A percentile compares a stretch with the other conserved stretches of the same genome.
phyloP scores from a whole-genome alignment of 352 stramenopile genomes.

The Phytopythium delawarense region DNA sequence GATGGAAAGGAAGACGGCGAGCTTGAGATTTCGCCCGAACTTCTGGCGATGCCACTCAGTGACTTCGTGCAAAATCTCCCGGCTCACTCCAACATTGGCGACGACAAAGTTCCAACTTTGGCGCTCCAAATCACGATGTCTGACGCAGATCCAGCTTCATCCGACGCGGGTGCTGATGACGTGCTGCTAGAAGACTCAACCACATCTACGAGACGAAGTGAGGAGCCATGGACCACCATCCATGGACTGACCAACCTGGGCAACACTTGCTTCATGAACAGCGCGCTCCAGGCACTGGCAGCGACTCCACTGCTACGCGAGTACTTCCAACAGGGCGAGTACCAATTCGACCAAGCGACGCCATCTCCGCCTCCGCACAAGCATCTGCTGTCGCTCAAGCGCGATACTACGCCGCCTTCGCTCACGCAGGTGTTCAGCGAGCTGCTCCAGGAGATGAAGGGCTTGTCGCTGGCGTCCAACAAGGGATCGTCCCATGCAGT shows the following conservation, averaged over 20 bases:
- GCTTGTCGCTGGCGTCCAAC: not conserved
- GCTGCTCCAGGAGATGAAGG: conserved; percentile 56
- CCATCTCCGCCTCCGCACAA: conserved; percentile 36
- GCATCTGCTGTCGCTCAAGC: not conserved
- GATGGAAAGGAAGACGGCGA: not conserved
- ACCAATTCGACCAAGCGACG: conserved; percentile 83
- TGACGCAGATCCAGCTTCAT: not conserved
- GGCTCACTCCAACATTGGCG: not conserved
- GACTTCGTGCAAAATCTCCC: conserved; percentile 10
- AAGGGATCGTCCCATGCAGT: conserved; percentile 21
- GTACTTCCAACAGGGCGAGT: conserved; percentile 89
- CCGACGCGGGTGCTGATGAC: not conserved
- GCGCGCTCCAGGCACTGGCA: conserved; percentile 86
- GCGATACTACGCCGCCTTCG: conserved; percentile 15
- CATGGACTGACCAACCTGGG: conserved; percentile 55
- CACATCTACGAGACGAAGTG: too few species aligned
- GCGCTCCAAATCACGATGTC: conserved; percentile 1
- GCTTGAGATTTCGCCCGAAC: conserved; percentile 7
- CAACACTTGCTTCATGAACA: conserved; percentile 86
- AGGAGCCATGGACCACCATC: not conserved
- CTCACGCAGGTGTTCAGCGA: conserved; percentile 68
- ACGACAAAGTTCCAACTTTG: not conserved
- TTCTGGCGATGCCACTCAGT: conserved; percentile 5
- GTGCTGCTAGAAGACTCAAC: not conserved
- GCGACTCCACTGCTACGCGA: conserved; percentile 87